Evolutionary conservation across 202 grass and related monocot species (phyloP).

Genomic region (Dendrocalamus latiflorus): DNA sequence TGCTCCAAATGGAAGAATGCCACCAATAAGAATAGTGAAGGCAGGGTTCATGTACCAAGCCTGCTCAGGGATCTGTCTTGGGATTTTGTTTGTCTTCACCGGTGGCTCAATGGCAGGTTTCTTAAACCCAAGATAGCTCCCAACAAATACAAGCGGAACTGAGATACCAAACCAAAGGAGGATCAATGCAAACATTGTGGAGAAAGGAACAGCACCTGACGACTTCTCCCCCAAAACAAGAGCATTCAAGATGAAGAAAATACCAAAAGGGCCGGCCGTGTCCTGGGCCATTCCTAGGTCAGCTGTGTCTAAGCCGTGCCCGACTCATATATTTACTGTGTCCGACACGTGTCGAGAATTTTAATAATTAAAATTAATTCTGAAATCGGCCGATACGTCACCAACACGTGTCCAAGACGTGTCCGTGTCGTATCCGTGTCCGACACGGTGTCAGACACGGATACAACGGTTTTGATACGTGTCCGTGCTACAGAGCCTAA

Average conservation of each 20-base stretch:
- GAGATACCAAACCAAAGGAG: constrained; percentile 53
- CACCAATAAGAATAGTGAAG: constrained; percentile 43
- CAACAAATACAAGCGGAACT: constrained; percentile 50
- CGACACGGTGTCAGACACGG: too few species aligned
- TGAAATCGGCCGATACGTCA: too few species aligned
- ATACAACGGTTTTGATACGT: too few species aligned
- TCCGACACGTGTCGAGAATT: too few species aligned
- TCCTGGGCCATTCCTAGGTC: too few species aligned
- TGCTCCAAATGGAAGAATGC: constrained; percentile 36
- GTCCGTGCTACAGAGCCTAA: too few species aligned
- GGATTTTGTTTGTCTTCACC: constrained; percentile 50
- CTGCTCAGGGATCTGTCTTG: constrained; percentile 44
- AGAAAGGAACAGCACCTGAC: constrained; percentile 44
- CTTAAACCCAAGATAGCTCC: constrained; percentile 47
- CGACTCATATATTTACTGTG: too few species aligned
- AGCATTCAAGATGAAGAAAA: constrained; percentile 47
- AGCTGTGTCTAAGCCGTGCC: too few species aligned
- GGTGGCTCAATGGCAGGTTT: constrained; percentile 39
- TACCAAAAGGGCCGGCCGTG: too few species aligned
- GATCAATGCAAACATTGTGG: constrained; percentile 49
- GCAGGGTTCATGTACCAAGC: constrained; percentile 49
- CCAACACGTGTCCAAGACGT: too few species aligned
- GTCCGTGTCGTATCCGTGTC: too few species aligned
- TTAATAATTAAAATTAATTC: too few species aligned
- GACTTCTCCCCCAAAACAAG: constrained; percentile 50